phyloP scores from a whole-genome alignment of 2,329 filamentous ascomycete genomes.

The Bipolaris victoriae region DNA sequence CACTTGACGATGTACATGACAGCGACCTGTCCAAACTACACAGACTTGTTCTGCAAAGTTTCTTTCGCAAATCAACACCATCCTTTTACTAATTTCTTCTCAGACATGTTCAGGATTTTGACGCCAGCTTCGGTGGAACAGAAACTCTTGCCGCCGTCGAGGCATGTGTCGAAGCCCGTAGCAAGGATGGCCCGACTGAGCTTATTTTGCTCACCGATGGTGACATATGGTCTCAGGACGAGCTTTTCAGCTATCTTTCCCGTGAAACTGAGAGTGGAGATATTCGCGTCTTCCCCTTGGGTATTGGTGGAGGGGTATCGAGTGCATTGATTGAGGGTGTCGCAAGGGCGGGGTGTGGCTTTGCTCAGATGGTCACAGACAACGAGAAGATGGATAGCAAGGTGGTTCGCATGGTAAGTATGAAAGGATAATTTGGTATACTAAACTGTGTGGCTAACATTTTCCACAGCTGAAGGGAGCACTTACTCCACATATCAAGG shows the following conservation, averaged over 20 bases:
- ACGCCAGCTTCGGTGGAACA: conserved; percentile 4
- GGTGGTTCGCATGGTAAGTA: conserved; percentile 12
- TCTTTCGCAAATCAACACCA: neutral
- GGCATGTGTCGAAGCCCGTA: conserved; percentile 3
- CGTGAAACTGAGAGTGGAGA: neutral
- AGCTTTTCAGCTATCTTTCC: conserved; percentile 3
- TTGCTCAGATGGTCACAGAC: conserved; percentile 10
- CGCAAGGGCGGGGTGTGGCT: conserved; percentile 10
- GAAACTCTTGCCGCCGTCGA: conserved; percentile 2
- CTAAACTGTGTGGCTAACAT: neutral
- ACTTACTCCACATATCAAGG: conserved; percentile 9
- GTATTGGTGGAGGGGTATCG: conserved; percentile 8
- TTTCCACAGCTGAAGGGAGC: conserved; percentile 9
- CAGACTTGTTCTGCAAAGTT: neutral
- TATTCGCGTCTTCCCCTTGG: conserved; percentile 12
- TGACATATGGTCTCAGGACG: conserved; percentile 7
- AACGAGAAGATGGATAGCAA: conserved; percentile 12
- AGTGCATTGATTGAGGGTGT: conserved; percentile 9
- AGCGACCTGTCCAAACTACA: neutral
- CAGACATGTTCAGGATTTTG: conserved; percentile 4
- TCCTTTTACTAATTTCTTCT: neutral
- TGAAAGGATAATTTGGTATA: too few relatives aligned
- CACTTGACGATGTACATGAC: neutral
- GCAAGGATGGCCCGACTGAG: conserved; percentile 1
- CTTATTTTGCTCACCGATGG: conserved; percentile 12